phyloP scores from a whole-genome alignment of 1,284 basidiomycete species.

The Abortiporus biennis region DNA sequence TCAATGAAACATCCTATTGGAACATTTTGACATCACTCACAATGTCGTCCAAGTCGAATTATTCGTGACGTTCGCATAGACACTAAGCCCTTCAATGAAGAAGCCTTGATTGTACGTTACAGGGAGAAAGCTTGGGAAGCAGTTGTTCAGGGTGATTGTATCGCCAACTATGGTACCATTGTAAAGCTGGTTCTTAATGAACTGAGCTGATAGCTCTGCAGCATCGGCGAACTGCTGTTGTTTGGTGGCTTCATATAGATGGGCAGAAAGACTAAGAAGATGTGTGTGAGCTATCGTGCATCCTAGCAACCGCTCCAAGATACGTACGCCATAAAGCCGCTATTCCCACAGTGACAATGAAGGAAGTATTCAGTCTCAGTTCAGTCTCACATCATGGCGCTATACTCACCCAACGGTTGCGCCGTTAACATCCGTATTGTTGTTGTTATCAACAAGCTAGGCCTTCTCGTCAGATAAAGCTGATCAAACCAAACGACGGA shows the following conservation, averaged over 20 bases:
- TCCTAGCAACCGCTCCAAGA: neutral
- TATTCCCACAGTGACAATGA: neutral
- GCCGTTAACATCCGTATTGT: slow-evolving; percentile 1
- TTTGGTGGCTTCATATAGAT: slow-evolving; percentile 7
- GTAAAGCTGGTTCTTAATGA: slow-evolving; percentile 4
- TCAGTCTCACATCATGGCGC: neutral
- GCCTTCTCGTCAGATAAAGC: neutral
- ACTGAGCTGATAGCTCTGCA: slow-evolving; percentile 6
- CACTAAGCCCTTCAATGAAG: slow-evolving; percentile 8
- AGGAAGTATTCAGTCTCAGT: neutral
- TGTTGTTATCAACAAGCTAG: slow-evolving; percentile 1
- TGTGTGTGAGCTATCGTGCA: neutral
- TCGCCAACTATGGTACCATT: slow-evolving; percentile 5
- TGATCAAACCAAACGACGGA: neutral
- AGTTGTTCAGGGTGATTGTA: slow-evolving; percentile 1
- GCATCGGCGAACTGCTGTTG: neutral
- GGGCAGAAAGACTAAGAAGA: slow-evolving; percentile 6
- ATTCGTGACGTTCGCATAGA: slow-evolving; percentile 6
- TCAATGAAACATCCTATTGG: neutral
- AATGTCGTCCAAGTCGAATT: slow-evolving; percentile 1
- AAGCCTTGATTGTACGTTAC: slow-evolving; percentile 2
- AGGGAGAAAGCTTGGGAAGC: neutral
- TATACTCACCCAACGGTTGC: slow-evolving; percentile 1
- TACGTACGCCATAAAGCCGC: slow-evolving; percentile 3
- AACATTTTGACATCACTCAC: slow-evolving; percentile 1